phyloP scores from a whole-genome alignment of 805 yeast genomes.

The Candida parachauliodes region DNA sequence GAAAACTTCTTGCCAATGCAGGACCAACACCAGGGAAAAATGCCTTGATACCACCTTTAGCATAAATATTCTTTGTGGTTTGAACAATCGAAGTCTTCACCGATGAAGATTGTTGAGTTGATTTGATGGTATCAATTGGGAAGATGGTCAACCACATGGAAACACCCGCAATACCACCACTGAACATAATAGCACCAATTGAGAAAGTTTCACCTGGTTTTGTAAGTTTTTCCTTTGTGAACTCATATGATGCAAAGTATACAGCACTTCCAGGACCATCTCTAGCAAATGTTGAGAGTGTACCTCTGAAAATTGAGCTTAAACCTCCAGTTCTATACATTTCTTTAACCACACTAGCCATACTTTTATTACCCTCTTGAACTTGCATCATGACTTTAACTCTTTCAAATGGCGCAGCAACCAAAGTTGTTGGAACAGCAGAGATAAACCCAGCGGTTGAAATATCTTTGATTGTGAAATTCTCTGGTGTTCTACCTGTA shows the following conservation, averaged over 20 bases:
- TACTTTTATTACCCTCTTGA: constrained; percentile 49
- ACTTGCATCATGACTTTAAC: constrained; percentile 91
- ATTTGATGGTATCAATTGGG: constrained; percentile 94
- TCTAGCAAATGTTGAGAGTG: constrained; percentile 87
- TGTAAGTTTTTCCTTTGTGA: constrained; percentile 61
- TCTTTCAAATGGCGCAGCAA: constrained; percentile 97
- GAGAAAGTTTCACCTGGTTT: constrained; percentile 53
- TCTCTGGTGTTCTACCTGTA: constrained; percentile 34
- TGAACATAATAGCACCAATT: constrained; percentile 70
- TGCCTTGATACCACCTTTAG: constrained; percentile 77
- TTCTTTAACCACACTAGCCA: constrained; percentile 58
- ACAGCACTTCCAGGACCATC: constrained; percentile 98
- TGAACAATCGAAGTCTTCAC: constrained; percentile 51
- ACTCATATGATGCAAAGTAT: constrained; percentile 92
- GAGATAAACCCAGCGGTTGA: constrained; percentile 92
- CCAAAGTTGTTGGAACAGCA: constrained; percentile 91
- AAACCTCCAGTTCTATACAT: constrained; percentile 80
- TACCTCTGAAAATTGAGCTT: constrained; percentile 83
- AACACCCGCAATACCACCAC: constrained; percentile 96
- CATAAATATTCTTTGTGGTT: constrained; percentile 67
- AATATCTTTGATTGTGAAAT: constrained; percentile 63
- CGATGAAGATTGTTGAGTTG: constrained; percentile 68
- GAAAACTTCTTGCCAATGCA: constrained; percentile 90
- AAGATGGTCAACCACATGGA: constrained; percentile 96
- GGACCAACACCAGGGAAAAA: constrained; percentile 98